Percentiles rank a stretch among this genome's conserved stretches.
These are phyloP conservation scores for Lactarius quietus DNA, from an alignment of 768 basidiomycete genomes.

Conservation along the genomic window DNA sequence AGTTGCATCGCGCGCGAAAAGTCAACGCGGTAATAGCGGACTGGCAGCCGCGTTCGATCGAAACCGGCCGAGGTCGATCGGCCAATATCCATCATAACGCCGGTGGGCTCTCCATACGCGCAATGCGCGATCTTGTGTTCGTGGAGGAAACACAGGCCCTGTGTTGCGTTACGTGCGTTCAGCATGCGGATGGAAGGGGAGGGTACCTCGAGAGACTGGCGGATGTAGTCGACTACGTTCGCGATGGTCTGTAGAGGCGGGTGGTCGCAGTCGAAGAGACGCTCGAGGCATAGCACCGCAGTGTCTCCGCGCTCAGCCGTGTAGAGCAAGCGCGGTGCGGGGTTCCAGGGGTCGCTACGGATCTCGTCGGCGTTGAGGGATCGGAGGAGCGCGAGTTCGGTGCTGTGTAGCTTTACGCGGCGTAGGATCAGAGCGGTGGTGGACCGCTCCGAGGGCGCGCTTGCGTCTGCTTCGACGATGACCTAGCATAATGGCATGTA, in stretches of 20 bases:
- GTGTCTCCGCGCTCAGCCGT: conserved; percentile 42
- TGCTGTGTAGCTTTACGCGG: conserved; percentile 15
- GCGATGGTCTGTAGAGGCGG: conserved; percentile 46
- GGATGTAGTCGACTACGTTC: conserved; percentile 49
- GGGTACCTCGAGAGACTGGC: conserved; percentile 47
- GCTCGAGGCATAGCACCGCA: conserved; percentile 44
- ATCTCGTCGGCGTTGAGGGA: conserved; percentile 43
- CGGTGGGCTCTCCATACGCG: conserved; percentile 17
- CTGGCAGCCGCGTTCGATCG: conserved; percentile 21
- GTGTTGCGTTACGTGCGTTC: too few relatives aligned
- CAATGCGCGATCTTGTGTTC: conserved; percentile 22
- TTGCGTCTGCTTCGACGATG: not conserved
- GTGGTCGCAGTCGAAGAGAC: conserved; percentile 42
- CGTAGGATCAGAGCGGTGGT: conserved; percentile 18
- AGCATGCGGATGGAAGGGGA: too few relatives aligned
- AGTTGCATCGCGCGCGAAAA: conserved; percentile 18
- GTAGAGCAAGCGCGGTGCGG: conserved; percentile 44
- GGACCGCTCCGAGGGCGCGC: not conserved
- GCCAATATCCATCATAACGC: conserved; percentile 27
- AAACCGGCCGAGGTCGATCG: conserved; percentile 14
- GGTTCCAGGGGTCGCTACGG: conserved; percentile 54
- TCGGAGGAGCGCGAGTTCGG: conserved; percentile 41
- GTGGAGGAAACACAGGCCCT: conserved; percentile 26
- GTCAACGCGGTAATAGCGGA: conserved; percentile 25
- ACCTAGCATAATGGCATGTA: too few relatives aligned